Conservation (phyloP, 2,329 filamentous ascomycete genomes). For the Ascosphaera pollenicola region DNA sequence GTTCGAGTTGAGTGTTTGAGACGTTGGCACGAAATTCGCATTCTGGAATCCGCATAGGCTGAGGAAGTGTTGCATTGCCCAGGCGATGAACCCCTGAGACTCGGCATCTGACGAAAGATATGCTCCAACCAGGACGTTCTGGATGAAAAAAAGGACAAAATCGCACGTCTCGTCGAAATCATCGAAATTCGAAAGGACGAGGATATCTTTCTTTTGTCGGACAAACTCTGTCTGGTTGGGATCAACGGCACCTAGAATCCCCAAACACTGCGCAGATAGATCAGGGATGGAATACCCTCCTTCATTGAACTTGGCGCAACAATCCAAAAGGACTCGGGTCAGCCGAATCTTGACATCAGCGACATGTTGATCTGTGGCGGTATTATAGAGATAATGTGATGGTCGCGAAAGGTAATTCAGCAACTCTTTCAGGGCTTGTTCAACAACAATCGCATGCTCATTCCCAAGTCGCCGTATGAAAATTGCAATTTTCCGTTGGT, state of each 20-base stretch:
- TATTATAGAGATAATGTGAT: constrained; percentile 24
- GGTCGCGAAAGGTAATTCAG: constrained; percentile 30
- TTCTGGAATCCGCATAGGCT: constrained; percentile 51
- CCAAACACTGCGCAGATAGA: constrained; percentile 62
- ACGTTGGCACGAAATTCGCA: constrained; percentile 25
- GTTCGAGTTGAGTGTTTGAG: constrained; percentile 32
- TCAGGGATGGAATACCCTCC: constrained; percentile 43
- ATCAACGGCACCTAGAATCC: constrained; percentile 77
- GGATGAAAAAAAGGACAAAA: constrained; percentile 67
- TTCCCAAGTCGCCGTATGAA: constrained; percentile 23
- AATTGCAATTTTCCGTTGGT: neutral
- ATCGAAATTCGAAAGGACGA: constrained; percentile 73
- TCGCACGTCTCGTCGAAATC: constrained; percentile 55
- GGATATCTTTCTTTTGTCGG: constrained; percentile 57
- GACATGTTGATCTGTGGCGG: neutral
- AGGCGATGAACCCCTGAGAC: constrained; percentile 78
- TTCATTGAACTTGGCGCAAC: constrained; percentile 56
- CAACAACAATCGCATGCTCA: constrained; percentile 69
- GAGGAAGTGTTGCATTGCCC: constrained; percentile 80
- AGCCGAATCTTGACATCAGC: constrained; percentile 27
- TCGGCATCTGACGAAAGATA: constrained; percentile 80
- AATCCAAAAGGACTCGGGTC: constrained; percentile 62
- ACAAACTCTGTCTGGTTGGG: constrained; percentile 69
- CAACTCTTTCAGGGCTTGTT: constrained; percentile 60
- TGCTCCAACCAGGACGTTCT: constrained; percentile 71